These are phyloP conservation scores for Nepenthes alata DNA, from an alignment of 179 eudicot genomes.

Conservation along the genomic window DNA sequence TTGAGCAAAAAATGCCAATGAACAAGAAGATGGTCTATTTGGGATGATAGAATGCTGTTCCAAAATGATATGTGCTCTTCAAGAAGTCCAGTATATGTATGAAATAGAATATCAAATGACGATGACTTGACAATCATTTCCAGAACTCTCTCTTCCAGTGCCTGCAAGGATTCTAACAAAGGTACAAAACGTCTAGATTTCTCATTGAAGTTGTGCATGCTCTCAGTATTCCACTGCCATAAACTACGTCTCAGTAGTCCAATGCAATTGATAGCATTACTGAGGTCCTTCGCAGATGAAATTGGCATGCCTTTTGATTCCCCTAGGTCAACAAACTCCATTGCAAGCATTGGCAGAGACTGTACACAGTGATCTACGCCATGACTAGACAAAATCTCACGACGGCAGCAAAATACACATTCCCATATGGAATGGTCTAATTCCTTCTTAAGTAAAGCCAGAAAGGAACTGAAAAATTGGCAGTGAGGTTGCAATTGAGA, in stretches of 20 bases:
- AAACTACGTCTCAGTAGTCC: slow-evolving; percentile 48
- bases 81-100: slow-evolving; percentile 38
- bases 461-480: slow-evolving; percentile 38
- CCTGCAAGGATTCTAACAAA: slow-evolving; percentile 34
- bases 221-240: slow-evolving; percentile 63
- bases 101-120: slow-evolving; percentile 41
- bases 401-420: slow-evolving; percentile 26
- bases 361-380: slow-evolving; percentile 18
- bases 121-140: slow-evolving; percentile 35
- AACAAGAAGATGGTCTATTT: slow-evolving; percentile 31
- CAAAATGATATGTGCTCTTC: slow-evolving; percentile 68
- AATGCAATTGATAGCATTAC: slow-evolving; percentile 40
- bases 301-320: slow-evolving; percentile 13
- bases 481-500: slow-evolving; percentile 40
- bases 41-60: slow-evolving; percentile 35
- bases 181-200: slow-evolving; percentile 20
- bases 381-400: slow-evolving; percentile 30
- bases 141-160: slow-evolving; percentile 61
- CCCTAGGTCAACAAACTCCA: slow-evolving; percentile 37
- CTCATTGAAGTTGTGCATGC: slow-evolving; percentile 15
- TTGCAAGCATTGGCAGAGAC: slow-evolving; percentile 52
- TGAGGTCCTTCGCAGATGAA: slow-evolving; percentile 26
- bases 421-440: slow-evolving; percentile 67
- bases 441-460: slow-evolving; percentile 40
- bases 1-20: slow-evolving; percentile 62